Evolutionary conservation across 805 yeast genomes (phyloP).

Genomic region (Candida chilensis): DNA sequence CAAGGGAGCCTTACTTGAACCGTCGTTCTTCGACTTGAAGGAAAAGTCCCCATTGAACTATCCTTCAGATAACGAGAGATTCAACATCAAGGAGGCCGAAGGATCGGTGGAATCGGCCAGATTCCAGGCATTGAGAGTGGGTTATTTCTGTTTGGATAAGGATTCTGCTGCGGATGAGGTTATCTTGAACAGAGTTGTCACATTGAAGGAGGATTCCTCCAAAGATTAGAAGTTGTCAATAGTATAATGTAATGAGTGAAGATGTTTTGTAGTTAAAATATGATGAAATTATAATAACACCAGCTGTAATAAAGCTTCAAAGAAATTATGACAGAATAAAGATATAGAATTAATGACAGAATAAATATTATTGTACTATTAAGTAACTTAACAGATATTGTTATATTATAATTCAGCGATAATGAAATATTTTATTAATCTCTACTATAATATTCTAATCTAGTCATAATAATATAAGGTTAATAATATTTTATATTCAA

Average conservation of each 20-base stretch:
- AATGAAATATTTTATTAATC: no score
- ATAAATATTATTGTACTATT: no score
- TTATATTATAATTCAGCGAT: no score
- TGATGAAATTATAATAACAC: no score
- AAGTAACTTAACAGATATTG: no score
- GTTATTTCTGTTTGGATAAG: conserved; percentile 86
- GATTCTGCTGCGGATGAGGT: conserved; percentile 57
- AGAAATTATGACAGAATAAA: no score
- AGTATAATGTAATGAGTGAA: conserved; percentile 2
- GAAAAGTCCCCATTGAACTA: conserved; percentile 69
- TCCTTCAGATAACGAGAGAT: conserved; percentile 48
- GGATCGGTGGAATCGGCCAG: conserved; percentile 74
- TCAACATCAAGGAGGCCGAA: conserved; percentile 61
- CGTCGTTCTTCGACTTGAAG: conserved; percentile 61
- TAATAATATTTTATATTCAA: no score
- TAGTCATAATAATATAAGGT: no score
- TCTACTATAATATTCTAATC: no score
- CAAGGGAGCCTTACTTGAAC: conserved; percentile 65
- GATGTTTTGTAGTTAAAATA: no score
- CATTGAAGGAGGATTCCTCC: conserved; percentile 75
- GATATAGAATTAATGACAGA: no score
- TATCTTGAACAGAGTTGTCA: conserved; percentile 84
- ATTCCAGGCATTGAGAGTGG: conserved; percentile 96
- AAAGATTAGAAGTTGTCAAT: conserved; percentile 18
- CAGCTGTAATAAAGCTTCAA: no score